Conservation (phyloP, 345 rosid species). For the Brassica rapa region DNA sequence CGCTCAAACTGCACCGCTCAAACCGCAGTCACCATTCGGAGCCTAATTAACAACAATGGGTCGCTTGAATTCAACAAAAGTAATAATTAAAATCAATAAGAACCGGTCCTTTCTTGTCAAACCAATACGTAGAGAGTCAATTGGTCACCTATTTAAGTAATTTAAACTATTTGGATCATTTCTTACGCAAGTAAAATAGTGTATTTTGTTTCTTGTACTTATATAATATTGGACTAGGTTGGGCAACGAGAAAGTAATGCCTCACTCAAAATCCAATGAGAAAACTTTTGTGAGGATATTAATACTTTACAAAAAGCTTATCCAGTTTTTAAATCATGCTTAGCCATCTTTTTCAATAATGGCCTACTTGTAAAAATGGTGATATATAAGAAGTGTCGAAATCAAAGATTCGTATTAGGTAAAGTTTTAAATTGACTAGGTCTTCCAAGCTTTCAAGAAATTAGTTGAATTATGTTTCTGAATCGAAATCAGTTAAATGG, state of each 20-base stretch:
- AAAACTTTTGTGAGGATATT: conserved; percentile 18
- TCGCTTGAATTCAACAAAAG: conserved; percentile 13
- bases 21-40: too few species aligned
- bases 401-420: conserved; percentile 27
- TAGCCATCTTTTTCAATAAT: conserved; percentile 30
- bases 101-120: conserved; percentile 38
- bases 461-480: background rate
- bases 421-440: conserved; percentile 9
- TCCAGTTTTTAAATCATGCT: background rate
- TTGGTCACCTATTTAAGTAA: conserved; percentile 13
- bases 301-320: conserved; percentile 28
- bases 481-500: background rate
- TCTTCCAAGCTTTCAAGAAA: conserved; percentile 14
- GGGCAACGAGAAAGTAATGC: conserved; percentile 13
- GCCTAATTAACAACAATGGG: conserved; percentile 29
- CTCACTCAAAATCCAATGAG: conserved; percentile 27
- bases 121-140: conserved; percentile 37
- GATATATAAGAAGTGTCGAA: background rate
- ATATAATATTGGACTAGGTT: conserved; percentile 12
- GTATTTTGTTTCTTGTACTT: background rate
- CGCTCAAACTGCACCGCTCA: too few species aligned
- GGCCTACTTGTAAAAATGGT: conserved; percentile 25
- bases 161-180: conserved; percentile 25
- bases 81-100: conserved; percentile 1
- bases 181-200: conserved; percentile 11